A percentile compares a stretch with the other conserved stretches of the same genome.
These are phyloP conservation scores for Bromus sterilis DNA, from an alignment of 176 grass and related monocot species.

Conservation along the genomic window DNA sequence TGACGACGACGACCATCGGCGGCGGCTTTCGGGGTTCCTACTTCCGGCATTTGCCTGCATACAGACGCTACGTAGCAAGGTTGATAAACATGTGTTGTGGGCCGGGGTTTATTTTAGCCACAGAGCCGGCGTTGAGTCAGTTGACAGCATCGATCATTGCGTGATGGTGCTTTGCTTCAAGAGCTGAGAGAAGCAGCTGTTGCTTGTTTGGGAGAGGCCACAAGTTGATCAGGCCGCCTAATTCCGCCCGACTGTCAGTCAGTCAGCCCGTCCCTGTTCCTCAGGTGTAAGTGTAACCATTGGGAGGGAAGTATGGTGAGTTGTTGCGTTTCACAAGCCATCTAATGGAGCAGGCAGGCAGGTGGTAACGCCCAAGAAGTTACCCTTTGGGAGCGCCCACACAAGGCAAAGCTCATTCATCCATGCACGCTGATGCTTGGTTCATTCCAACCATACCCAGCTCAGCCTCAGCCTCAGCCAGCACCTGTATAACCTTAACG, in stretches of 20 bases:
- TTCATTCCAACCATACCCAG: slow-evolving; percentile 28
- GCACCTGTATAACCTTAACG: slow-evolving; percentile 11
- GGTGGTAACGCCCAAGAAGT: neutral
- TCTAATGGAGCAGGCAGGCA: neutral
- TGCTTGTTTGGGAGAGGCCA: no score
- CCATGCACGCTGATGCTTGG: neutral
- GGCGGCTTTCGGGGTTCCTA: neutral
- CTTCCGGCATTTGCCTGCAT: neutral
- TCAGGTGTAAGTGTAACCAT: neutral
- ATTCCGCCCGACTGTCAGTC: neutral
- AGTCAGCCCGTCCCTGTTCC: neutral
- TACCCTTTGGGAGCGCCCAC: neutral
- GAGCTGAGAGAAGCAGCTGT: slow-evolving; percentile 19
- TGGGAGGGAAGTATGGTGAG: neutral
- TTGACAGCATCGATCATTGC: slow-evolving; percentile 21
- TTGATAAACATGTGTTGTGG: neutral
- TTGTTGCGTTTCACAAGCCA: neutral
- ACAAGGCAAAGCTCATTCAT: neutral
- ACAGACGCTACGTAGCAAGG: neutral
- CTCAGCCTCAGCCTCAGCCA: neutral
- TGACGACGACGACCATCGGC: slow-evolving; percentile 23
- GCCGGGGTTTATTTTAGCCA: neutral
- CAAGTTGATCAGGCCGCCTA: slow-evolving; percentile 19
- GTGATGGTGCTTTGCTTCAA: slow-evolving; percentile 8
- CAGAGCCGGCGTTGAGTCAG: neutral